Base-by-base conservation (phyloP, 2,329 filamentous ascomycete genomes). In the Fusarium oligoseptatum region DNA sequence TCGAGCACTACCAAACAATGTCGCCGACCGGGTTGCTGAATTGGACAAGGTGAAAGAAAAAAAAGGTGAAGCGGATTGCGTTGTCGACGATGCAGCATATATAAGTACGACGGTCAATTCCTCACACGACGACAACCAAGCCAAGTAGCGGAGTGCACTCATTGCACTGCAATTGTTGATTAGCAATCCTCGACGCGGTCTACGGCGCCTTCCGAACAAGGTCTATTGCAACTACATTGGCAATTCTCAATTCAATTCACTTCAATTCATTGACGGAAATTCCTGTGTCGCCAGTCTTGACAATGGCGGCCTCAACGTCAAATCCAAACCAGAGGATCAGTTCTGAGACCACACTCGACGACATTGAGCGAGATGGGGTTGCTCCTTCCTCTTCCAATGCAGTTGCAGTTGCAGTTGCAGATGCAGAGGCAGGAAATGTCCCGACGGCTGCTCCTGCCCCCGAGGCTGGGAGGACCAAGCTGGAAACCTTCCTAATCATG, bases 401-500 rank as follows among this genome's bases (percentile, higher is more conserved):
- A 37, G 32, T 34, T 22, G 22, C 22, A 37, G 32, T 34, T 22
- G 22, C 22, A 22, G 22, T 22, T 17, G 11, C 32, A 34, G 11
- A 34, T 15, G 17, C 36, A n/a, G 24, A n/a, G 3, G 10, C 48
- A 52, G 48, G 24, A 29, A 52, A 52, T 55, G 41, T n/a, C 17
- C 60, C 41, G 20, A n/a, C 72, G 48, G 37, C 64, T 39, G 29
- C 71, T 27, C 27, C 70, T 55, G 27, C 60, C 29, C 43, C 75
- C 10, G 48, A 55, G 27, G 27, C 48, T 55, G 48, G 48, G 17
- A 29, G 48, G 60, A 85, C 84, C 9, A 81, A 77, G 45, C 67
- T 84, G 14, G 75, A 86, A 77, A 85, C 82, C 9, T 70, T 80
- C 56, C 78, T 86, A 60, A 77, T 86, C 76, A 82, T 86, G 74